phyloP scores from a whole-genome alignment of 2,329 filamentous ascomycete genomes.

The Phialophora verrucosa region DNA sequence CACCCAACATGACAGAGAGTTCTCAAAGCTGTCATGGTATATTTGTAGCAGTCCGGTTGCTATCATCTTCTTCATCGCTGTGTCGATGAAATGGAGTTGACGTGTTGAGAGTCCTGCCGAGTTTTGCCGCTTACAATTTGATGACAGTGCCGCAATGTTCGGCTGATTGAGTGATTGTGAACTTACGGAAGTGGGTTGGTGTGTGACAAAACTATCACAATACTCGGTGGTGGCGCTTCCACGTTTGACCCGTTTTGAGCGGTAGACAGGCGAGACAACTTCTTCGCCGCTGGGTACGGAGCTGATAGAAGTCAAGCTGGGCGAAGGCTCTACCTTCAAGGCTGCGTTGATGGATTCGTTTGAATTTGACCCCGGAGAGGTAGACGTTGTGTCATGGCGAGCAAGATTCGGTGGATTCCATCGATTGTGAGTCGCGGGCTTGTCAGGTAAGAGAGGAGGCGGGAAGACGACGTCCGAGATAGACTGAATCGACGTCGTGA shows the following conservation, averaged over 20 bases:
- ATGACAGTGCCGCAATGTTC: constrained; percentile 4
- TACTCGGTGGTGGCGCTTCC: not conserved
- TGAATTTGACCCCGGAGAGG: constrained; percentile 23
- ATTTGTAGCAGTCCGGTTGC: constrained; percentile 39
- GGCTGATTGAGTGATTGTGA: constrained; percentile 7
- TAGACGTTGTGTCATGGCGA: constrained; percentile 17
- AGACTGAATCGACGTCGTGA: not conserved
- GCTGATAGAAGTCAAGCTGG: constrained; percentile 13
- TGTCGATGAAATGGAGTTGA: constrained; percentile 42
- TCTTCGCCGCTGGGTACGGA: constrained; percentile 25
- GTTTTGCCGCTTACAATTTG: constrained; percentile 10
- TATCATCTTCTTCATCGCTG: constrained; percentile 47
- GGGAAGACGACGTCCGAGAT: not conserved
- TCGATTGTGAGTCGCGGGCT: not conserved
- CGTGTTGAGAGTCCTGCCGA: constrained; percentile 15
- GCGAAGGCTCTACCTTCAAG: constrained; percentile 3
- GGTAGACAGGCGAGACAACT: not conserved
- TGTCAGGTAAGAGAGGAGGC: not conserved
- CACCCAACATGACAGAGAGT: constrained; percentile 34
- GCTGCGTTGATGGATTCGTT: constrained; percentile 7
- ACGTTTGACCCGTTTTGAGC: not conserved
- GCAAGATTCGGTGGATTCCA: constrained; percentile 3
- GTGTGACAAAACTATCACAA: not conserved
- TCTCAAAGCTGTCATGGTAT: constrained; percentile 36
- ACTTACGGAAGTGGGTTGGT: not conserved